These are phyloP conservation scores for Oxalis stricta DNA, from an alignment of 441 rosid species.

Conservation along the genomic window DNA sequence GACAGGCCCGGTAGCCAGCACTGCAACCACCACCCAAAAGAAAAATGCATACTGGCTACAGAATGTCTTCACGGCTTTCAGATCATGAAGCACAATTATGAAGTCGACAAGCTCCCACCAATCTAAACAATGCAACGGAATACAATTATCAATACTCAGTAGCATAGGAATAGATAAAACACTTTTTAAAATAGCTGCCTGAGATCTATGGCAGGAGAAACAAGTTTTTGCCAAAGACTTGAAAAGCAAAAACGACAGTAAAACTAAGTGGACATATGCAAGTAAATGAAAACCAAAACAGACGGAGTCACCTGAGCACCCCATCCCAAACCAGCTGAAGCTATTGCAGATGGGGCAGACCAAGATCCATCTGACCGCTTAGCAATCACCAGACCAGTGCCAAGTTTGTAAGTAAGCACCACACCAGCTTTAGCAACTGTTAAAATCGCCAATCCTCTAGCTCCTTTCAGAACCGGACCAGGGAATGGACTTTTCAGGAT, in stretches of 20 bases:
- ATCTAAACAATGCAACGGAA: conserved; percentile 25
- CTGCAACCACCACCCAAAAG: conserved; percentile 97
- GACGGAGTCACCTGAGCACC: conserved; percentile 96
- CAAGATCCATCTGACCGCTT: conserved; percentile 83
- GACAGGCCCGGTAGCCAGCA: conserved; percentile 93
- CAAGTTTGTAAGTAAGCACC: conserved; percentile 70
- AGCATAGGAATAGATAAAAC: too few species aligned
- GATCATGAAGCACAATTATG: conserved; percentile 74
- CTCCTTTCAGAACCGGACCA: conserved; percentile 58
- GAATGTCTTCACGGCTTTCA: conserved; percentile 85
- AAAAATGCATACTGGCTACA: conserved; percentile 93
- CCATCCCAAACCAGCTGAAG: conserved; percentile 85
- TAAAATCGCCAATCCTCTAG: conserved; percentile 78
- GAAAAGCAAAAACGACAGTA: not conserved
- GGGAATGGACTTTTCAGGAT: conserved; percentile 87
- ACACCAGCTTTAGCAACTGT: conserved; percentile 93
- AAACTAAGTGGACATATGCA: not conserved
- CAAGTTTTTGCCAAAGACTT: not conserved
- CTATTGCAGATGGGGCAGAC: conserved; percentile 95
- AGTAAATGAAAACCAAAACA: not conserved
- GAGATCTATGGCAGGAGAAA: not conserved
- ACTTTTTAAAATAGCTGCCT: too few species aligned
- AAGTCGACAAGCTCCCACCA: conserved; percentile 98
- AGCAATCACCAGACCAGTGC: conserved; percentile 85
- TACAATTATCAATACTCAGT: not conserved